These are phyloP conservation scores for Zasmidium citrigriseum DNA, from an alignment of 2,329 filamentous ascomycete species.

Conservation along the genomic window DNA sequence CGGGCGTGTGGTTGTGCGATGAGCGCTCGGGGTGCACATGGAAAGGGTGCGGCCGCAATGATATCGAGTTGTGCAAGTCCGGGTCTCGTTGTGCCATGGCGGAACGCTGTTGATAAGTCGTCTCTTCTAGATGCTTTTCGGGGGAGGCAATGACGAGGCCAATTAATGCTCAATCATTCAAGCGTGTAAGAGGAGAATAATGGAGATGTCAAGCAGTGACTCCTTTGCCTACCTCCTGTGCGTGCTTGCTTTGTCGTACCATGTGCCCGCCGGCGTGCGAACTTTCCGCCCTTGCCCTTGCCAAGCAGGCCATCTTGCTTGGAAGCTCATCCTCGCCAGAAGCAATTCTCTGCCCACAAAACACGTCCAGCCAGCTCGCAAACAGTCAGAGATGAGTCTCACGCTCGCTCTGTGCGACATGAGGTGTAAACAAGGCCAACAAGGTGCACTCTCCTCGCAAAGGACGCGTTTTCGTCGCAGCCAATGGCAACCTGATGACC, in stretches of 20 bases:
- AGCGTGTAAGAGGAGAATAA: too few species aligned
- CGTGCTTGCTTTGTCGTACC: neutral
- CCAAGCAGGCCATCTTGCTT: neutral
- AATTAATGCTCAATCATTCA: too few species aligned
- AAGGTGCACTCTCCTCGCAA: neutral
- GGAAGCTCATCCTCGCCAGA: neutral
- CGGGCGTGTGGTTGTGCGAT: constrained; percentile 22
- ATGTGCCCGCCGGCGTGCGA: too few species aligned
- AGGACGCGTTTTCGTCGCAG: neutral
- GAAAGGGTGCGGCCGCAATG: constrained; percentile 49
- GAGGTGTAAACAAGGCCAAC: neutral
- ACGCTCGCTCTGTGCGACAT: neutral
- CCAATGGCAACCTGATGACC: neutral
- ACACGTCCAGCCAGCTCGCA: neutral
- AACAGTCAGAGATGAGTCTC: neutral
- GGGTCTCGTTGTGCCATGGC: constrained; percentile 38
- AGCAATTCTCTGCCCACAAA: neutral
- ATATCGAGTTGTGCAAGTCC: constrained; percentile 51
- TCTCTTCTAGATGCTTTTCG: too few species aligned
- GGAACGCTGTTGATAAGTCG: constrained; percentile 1
- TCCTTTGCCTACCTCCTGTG: neutral
- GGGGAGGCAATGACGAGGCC: too few species aligned
- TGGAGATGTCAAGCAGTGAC: neutral
- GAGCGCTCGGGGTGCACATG: constrained; percentile 36
- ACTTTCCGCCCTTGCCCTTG: too few species aligned